phyloP scores from a whole-genome alignment of 768 basidiomycete genomes.

The Sutorius australiensis region DNA sequence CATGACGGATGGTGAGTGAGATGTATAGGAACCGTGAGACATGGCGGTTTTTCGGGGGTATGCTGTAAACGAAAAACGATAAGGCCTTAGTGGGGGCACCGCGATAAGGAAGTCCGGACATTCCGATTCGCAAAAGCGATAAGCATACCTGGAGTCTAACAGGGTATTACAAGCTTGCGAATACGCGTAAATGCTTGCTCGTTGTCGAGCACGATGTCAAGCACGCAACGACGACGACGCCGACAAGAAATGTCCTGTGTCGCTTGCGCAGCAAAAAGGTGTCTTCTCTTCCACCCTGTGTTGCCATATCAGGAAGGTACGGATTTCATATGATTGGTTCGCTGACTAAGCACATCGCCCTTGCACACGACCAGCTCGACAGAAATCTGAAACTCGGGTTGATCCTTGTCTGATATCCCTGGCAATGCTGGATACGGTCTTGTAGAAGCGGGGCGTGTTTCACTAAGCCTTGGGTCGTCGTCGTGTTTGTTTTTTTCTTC shows the following conservation, averaged over 20 bases:
- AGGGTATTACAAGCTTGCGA: constrained; percentile 17
- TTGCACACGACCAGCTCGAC: constrained; percentile 17
- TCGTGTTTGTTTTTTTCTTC: constrained; percentile 9
- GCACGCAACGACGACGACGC: neutral
- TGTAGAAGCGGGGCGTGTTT: neutral
- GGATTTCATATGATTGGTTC: constrained; percentile 28
- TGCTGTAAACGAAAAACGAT: constrained; percentile 34
- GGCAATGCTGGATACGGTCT: neutral
- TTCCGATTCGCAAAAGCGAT: constrained; percentile 23
- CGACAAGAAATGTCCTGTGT: neutral
- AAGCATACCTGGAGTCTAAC: constrained; percentile 27
- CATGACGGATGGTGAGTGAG: constrained; percentile 73
- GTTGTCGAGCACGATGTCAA: neutral
- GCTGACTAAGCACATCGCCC: constrained; percentile 24
- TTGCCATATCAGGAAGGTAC: constrained; percentile 17
- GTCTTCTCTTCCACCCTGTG: neutral
- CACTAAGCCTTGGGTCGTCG: no score
- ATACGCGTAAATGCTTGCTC: neutral
- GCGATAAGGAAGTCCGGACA: constrained; percentile 30
- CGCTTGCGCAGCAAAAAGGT: constrained; percentile 10
- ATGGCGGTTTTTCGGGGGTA: constrained; percentile 38
- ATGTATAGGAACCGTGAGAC: constrained; percentile 75
- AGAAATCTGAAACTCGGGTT: neutral
- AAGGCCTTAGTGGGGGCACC: constrained; percentile 21
- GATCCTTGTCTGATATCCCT: neutral